Evolutionary conservation across 768 basidiomycete species (phyloP), one percentile per base, ranked within the genome.

Genomic region (Trametes cinnabarina): DNA sequence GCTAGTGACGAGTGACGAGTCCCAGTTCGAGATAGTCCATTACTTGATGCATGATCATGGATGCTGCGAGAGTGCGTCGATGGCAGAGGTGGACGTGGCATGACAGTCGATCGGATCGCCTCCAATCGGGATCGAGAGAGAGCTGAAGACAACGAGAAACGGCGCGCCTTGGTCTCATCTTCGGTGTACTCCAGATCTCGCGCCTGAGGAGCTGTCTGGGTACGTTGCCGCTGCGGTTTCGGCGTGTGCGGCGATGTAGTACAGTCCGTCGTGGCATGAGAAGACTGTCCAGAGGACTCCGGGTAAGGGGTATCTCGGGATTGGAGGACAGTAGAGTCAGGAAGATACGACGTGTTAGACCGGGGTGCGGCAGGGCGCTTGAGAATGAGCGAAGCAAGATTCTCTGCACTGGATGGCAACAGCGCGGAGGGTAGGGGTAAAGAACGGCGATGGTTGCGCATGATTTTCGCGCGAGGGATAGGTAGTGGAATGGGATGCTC

Each of bases 11-110:
- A 49, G 3, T 19, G 47, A 23, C 22, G 47, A 22, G 47, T 49
- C 4, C 32, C 20, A 3, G 19, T 35, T 15, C 47, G 47, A 19
- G 47, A 49, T 11, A 15, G 32, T 2, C 49, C 17, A 25, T 32
- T 39, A 6, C 28, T 3, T 14, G 58, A 26, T 3, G 15, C 7
- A 3, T 32, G 15, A 12, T 47, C 51, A 4, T 32, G 15, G 17
- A 42, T 30, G 4, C 6, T 28, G 7, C 39, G 47, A 3, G 53
- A 46, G 15, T 54, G 44, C 22, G 49, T 32, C 10, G 35, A 22
- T 14, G 66, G 68, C 14, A 69, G 28, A 2, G 66, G 66, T 3
- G 68, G 66, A 37, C 65, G 66, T 10, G 68, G 65, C 3, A 61
- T 49, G 11, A 69, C 47, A 4, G 69, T 60, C 6, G 60, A 58